Evolutionary conservation across 2,329 filamentous ascomycete genomes (phyloP), one percentile per base, ranked within the genome.

Genomic region (Phialophora tarda): DNA sequence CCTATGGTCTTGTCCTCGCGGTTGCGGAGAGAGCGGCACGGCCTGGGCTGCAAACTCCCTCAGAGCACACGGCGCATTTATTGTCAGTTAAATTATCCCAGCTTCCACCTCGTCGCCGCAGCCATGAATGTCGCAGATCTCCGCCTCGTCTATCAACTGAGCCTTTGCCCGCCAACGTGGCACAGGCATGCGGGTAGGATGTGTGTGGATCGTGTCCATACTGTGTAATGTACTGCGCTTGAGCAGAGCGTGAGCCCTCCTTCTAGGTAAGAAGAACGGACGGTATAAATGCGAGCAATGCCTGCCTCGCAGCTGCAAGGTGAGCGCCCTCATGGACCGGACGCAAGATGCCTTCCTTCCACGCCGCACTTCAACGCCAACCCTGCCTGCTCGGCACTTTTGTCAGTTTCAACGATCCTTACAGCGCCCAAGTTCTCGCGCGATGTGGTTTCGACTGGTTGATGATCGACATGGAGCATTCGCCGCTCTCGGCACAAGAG

Each of bases 391-490:
- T 63, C 44, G 61, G 61, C 5, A 63, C 61, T 11, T 63, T 63
- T 41, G 41, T 63, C 47, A 63, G 53, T 28, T 63, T 63, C 54
- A 63, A 63, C 23, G 53, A 57, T 26, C 53, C 54, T 12, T 58
- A 58, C 61, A 51, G 54, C 41, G 61, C 65, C 23, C 61, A 64
- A 26, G 21, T 67, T 8, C 54, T 59, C 28, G 83, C 83, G 11
- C 78, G 82, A 47, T 81, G 80, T 50, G 82, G 81, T 12, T 81
- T 84, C 38, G 82, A 85, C 69, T 84, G 84, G 80, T 79, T 85
- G 34, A 82, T 80, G 66, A 80, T 86, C 17, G 84, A 86, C 71
- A 81, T 78, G 5, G 84, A 86, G 71, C 84, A 86, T 71, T 83
- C 83, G 28, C 85, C 85, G 71, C 84, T 86, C 68, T 82, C 82